A percentile compares a stretch with the other conserved stretches of the same genome.
Evolutionary conservation across 2,329 filamentous ascomycete species (phyloP).

Genomic region (Fusarium brachygibbosum): DNA sequence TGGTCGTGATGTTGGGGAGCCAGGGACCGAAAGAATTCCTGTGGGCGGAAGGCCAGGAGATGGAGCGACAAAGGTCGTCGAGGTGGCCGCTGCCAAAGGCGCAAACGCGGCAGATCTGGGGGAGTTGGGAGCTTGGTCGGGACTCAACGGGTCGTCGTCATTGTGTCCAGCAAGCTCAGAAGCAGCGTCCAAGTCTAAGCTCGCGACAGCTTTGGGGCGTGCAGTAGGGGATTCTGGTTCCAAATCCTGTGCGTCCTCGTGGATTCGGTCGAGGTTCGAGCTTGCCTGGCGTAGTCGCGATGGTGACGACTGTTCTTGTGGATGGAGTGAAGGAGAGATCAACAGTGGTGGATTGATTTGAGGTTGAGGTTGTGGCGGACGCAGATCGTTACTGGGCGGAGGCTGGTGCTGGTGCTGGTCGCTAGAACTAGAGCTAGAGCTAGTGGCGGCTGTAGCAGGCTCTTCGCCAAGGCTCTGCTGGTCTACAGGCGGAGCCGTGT

Average conservation of each 20-base stretch:
- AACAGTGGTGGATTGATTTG: conserved; percentile 38
- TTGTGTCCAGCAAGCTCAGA: conserved; percentile 44
- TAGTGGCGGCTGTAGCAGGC: conserved; percentile 43
- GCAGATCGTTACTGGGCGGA: conserved; percentile 43
- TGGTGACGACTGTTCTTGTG: conserved; percentile 39
- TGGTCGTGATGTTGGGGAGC: conserved; percentile 37
- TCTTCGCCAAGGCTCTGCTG: conserved; percentile 43
- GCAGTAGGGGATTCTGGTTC: conserved; percentile 26
- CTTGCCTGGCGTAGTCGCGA: conserved; percentile 39
- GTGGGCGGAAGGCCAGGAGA: conserved; percentile 43
- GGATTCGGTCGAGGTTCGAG: conserved; percentile 48
- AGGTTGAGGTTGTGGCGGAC: conserved; percentile 42
- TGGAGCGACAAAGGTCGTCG: conserved; percentile 59
- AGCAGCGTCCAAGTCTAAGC: conserved; percentile 39
- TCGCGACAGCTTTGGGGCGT: conserved; percentile 38
- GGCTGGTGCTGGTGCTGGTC: conserved; percentile 23
- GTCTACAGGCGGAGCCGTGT: conserved; percentile 38
- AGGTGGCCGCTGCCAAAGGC: conserved; percentile 42
- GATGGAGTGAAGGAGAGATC: conserved; percentile 38
- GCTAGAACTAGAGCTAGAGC: conserved; percentile 35
- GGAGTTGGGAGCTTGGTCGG: conserved; percentile 46
- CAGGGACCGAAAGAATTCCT: conserved; percentile 26
- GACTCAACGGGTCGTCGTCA: conserved; percentile 47
- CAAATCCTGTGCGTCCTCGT: conserved; percentile 41
- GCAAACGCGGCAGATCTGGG: conserved; percentile 31